Evolutionary conservation across 208 protist genomes (phyloP).

Genomic region (Herpetomonas muscarum): DNA sequence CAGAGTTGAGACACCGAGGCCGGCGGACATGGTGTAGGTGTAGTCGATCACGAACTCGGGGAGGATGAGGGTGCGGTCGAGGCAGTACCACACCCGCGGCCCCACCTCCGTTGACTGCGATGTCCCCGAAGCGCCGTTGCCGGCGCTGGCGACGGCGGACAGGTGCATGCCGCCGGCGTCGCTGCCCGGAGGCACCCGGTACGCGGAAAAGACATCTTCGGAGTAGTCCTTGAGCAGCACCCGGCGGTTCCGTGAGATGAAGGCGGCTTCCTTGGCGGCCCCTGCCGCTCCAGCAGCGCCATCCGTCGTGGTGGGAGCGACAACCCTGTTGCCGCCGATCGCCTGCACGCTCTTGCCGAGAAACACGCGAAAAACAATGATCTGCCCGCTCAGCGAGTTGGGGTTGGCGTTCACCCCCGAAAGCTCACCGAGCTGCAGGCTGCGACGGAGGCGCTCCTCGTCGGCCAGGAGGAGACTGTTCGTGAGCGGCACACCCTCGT

Average conservation of each 20-base stretch:
- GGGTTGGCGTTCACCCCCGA: slow-evolving; percentile 15
- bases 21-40: slow-evolving; percentile 39
- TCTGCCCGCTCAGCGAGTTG: slow-evolving; percentile 23
- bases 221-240: slow-evolving; percentile 51
- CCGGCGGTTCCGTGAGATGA: slow-evolving; percentile 26
- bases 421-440: slow-evolving; percentile 22
- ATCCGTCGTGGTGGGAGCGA: not conserved
- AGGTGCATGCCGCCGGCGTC: too few relatives aligned
- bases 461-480: slow-evolving; percentile 87
- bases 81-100: slow-evolving; percentile 78
- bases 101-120: not conserved
- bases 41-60: slow-evolving; percentile 88
- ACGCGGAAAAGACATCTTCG: slow-evolving; percentile 62
- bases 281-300: not conserved
- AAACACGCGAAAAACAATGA: slow-evolving; percentile 56
- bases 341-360: slow-evolving; percentile 55
- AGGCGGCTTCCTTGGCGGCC: not conserved
- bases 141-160: not conserved
- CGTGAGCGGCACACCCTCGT: slow-evolving; percentile 78
- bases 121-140: not conserved
- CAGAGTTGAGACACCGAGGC: not conserved
- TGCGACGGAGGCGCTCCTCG: slow-evolving; percentile 48
- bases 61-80: slow-evolving; percentile 73
- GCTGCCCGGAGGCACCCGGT: slow-evolving; percentile 40
- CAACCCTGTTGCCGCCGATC: slow-evolving; percentile 20